Evolutionary conservation across 495 filamentous ascomycete genomes (phyloP).

Genomic region (Xylaria venustula): DNA sequence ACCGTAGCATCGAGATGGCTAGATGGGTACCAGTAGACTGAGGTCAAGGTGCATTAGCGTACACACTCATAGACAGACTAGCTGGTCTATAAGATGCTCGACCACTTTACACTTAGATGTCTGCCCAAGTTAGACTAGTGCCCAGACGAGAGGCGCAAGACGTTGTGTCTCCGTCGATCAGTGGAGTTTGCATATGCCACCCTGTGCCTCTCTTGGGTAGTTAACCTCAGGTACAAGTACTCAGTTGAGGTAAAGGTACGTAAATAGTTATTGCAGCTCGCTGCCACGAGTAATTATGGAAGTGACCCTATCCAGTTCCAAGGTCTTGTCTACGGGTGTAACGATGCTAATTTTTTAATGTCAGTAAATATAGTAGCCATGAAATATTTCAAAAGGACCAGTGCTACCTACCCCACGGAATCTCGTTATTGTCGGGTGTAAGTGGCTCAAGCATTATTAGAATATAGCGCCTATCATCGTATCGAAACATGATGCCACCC

Average conservation of each 20-base stretch:
- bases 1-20: background rate
- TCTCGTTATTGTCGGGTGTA: background rate
- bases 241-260: background rate
- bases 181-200: background rate
- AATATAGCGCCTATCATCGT: constrained; percentile 3
- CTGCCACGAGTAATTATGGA: background rate
- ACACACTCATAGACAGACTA: background rate
- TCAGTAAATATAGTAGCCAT: background rate
- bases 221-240: background rate
- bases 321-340: background rate
- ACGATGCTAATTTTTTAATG: background rate
- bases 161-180: background rate
- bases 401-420: background rate
- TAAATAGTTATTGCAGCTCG: no score
- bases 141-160: background rate
- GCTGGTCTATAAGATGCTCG: no score
- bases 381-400: background rate
- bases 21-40: no score
- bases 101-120: no score
- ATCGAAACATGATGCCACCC: background rate
- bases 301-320: background rate
- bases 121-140: no score
- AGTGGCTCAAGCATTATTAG: background rate
- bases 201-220: background rate
- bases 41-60: background rate